Base-by-base conservation (phyloP, 2,329 filamentous ascomycete genomes). In the Pseudovirgaria hyperparasitica region DNA sequence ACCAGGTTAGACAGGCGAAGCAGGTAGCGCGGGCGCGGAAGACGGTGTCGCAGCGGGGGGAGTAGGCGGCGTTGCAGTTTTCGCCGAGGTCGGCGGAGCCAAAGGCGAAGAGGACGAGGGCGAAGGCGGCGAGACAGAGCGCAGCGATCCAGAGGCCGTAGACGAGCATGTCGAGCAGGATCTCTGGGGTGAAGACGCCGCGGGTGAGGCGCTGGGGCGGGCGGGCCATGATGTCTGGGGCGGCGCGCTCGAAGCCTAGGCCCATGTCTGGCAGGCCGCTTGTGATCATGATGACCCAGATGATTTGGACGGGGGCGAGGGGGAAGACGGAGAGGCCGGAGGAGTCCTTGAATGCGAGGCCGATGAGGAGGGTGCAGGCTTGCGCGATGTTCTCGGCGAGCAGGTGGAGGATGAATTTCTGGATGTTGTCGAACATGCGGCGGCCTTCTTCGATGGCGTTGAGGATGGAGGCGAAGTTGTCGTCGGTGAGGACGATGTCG, bases 241-340 rank as follows among this genome's bases (percentile, higher is more conserved):
- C 71, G 0, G 82, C 81, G 23, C 66, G 59, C 52, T 92, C 84
- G 39, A 84, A 77, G 12, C 84, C 82, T 1, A 93, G 70, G 22
- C 84, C 85, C 60, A 93, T 90, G 32, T 86, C 85, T 2, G 84
- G 84, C 51, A 90, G 73, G 5, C 77, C 81, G 21, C 81, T 87
- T 0, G 85, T 93, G 29, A 90, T 70, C 79, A 92, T 87, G 54
- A 92, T 92, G 51, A 93, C 82, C 84, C 82, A 93, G 32, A 93
- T 69, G 36, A 92, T 87, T 42, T 92, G 76, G 8, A 92, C 72
- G 1, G 85, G 82, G 0, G 81, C 74, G 23, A 92, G 70, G 4
- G 84, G 85, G 52, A 92, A 92, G 7, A 92, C 82, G 0, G 82
- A 90, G 34, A 81, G 67, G 6, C 70, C 67, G 7, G 63, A 59